Conservation (phyloP, 2,329 filamentous ascomycete species). For the Cercospora citrullina region DNA sequence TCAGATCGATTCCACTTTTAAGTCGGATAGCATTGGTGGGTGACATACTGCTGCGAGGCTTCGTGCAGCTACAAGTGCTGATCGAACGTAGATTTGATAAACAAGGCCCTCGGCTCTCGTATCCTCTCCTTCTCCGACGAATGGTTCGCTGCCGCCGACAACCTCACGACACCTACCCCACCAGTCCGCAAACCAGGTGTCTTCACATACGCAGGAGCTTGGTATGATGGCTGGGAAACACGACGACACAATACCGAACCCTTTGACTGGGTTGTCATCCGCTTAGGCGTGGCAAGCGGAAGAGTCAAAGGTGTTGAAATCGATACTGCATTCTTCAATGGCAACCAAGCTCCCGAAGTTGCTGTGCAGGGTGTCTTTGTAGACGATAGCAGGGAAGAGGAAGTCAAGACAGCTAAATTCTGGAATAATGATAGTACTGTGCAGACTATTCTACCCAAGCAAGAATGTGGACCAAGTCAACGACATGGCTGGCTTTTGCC, state of each 20-base stretch:
- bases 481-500: slow-evolving; percentile 72
- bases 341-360: slow-evolving; percentile 78
- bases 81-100: slow-evolving; percentile 51
- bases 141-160: slow-evolving; percentile 61
- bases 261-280: slow-evolving; percentile 61
- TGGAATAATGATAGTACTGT: slow-evolving; percentile 60
- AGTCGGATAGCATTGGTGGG: slow-evolving; percentile 54
- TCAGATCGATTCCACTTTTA: slow-evolving; percentile 57
- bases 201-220: slow-evolving; percentile 61
- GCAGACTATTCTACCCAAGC: slow-evolving; percentile 58
- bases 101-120: slow-evolving; percentile 52
- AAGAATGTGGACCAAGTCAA: slow-evolving; percentile 72
- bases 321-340: slow-evolving; percentile 78
- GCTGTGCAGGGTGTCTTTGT: slow-evolving; percentile 75
- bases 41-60: neutral
- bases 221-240: slow-evolving; percentile 67
- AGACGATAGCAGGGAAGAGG: slow-evolving; percentile 61
- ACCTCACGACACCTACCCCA: slow-evolving; percentile 59
- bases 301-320: slow-evolving; percentile 73
- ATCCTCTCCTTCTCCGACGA: slow-evolving; percentile 60
- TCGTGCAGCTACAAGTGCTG: neutral
- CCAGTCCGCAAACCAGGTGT: slow-evolving; percentile 59
- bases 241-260: slow-evolving; percentile 59
- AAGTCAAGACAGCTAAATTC: slow-evolving; percentile 52
- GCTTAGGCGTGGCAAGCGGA: slow-evolving; percentile 65